phyloP scores from a whole-genome alignment of 2,329 filamentous ascomycete species.

The Botrytis pseudocinerea region DNA sequence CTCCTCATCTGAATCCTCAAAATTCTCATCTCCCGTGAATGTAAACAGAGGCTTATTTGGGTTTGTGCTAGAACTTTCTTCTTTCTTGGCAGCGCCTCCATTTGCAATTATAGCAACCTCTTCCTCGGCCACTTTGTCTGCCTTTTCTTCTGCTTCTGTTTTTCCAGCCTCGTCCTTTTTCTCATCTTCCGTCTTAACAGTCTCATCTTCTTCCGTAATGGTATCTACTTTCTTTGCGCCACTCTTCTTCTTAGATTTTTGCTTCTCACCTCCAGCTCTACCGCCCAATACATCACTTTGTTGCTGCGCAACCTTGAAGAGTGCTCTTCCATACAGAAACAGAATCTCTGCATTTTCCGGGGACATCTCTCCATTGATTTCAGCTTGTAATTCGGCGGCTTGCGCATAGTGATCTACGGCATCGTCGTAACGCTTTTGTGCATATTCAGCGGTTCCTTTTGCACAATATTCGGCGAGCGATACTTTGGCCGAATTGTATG shows the following conservation, averaged over 20 bases:
- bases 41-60: constrained; percentile 80
- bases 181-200: constrained; percentile 55
- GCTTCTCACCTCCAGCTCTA: constrained; percentile 63
- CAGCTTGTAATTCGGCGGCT: constrained; percentile 85
- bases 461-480: constrained; percentile 75
- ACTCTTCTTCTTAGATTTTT: constrained; percentile 48
- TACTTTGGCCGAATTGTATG: constrained; percentile 49
- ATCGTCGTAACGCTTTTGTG: constrained; percentile 82
- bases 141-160: constrained; percentile 45
- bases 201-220: constrained; percentile 50
- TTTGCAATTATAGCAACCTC: constrained; percentile 45
- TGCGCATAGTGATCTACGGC: constrained; percentile 86
- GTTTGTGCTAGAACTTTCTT: constrained; percentile 41
- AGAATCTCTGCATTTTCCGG: constrained; percentile 90
- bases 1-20: constrained; percentile 78
- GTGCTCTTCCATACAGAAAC: constrained; percentile 88
- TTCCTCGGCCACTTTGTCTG: constrained; percentile 50
- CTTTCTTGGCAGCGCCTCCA: constrained; percentile 39
- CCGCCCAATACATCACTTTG: constrained; percentile 94
- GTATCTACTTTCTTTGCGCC: constrained; percentile 45
- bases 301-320: constrained; percentile 91
- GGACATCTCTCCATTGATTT: constrained; percentile 88
- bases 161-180: constrained; percentile 48
- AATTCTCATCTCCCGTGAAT: constrained; percentile 93
- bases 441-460: constrained; percentile 81